Evolutionary conservation across 2,329 filamentous ascomycete species (phyloP), one percentile per base, ranked within the genome.

Genomic region (Botrytis hyacinthi): DNA sequence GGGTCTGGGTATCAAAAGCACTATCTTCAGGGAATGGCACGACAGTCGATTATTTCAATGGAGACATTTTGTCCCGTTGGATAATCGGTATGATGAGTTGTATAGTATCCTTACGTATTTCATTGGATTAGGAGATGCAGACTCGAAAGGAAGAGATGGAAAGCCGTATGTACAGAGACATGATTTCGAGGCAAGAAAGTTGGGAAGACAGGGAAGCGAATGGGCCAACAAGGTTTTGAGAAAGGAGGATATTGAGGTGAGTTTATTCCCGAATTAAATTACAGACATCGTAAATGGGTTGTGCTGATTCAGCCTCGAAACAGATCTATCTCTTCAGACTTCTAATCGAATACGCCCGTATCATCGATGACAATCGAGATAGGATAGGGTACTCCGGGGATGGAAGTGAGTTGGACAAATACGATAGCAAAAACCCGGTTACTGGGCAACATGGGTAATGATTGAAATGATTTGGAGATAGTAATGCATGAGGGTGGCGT

Each of bases 11-110:
- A 88, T 96, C 83, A 96, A 95, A 83, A 89, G 91, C 9, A 94
- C 93, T 0, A 84, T 95, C 35, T 96, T 91, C 83, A 86, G 88
- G 32, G 93, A 96, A 81, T 96, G 93, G 93, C 93, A 95, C 79
- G 92, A 95, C 80, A 87, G 87, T 62, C 86, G 93, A 4, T 84
- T 95, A 1, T 84, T 93, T 3, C 86, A 92, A 0, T 96, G 93
- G 93, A 89, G 89, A 78, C 93, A 96, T 81, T 95, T 93, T 78
- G 90, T 94, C 2, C 93, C 93, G 26, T 90, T 95, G 87, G 91
- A 94, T 80, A 92, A 88, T 78, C 87, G 90, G 1, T 94, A 91
- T 78, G 83, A 87, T 51, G 93, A 95, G 77, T 87, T 92, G 78
- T 94, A 90, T 75, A 90, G 88, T 61, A 90, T 93, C 72, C 86